These are phyloP conservation scores for Lasiodiplodia gonubiensis DNA, from an alignment of 2,329 filamentous ascomycete genomes.

Conservation along the genomic window DNA sequence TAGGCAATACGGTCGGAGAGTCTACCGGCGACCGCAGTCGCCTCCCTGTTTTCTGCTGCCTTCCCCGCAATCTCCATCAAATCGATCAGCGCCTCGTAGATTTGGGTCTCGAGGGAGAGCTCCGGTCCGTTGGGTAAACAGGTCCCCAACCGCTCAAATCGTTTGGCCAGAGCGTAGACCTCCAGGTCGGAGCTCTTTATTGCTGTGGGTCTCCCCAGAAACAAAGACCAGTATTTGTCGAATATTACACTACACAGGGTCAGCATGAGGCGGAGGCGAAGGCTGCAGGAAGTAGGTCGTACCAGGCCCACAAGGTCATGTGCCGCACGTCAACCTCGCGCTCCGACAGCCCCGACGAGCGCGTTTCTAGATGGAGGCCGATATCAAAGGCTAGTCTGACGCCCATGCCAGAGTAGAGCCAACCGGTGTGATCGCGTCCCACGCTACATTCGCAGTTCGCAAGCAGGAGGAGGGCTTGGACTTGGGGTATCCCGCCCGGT, in stretches of 20 bases:
- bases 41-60: conserved; percentile 42
- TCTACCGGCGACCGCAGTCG: conserved; percentile 39
- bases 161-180: conserved; percentile 54
- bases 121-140: conserved; percentile 43
- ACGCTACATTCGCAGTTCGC: conserved; percentile 62
- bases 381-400: conserved; percentile 23
- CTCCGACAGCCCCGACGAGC: conserved; percentile 46
- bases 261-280: not conserved
- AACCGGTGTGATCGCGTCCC: conserved; percentile 59
- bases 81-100: conserved; percentile 60
- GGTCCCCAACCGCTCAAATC: conserved; percentile 53
- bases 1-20: conserved; percentile 55
- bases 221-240: conserved; percentile 57
- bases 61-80: conserved; percentile 63
- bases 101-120: conserved; percentile 46
- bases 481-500: conserved; percentile 59
- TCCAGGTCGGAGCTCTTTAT: conserved; percentile 61
- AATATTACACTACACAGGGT: conserved; percentile 28
- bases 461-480: conserved; percentile 59
- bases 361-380: conserved; percentile 51
- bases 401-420: conserved; percentile 57
- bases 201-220: conserved; percentile 59
- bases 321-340: conserved; percentile 51
- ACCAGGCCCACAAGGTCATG: conserved; percentile 54
- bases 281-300: not conserved